Base-by-base conservation (phyloP, 495 filamentous ascomycete species). In the Hypoxylon crocopeplum region DNA sequence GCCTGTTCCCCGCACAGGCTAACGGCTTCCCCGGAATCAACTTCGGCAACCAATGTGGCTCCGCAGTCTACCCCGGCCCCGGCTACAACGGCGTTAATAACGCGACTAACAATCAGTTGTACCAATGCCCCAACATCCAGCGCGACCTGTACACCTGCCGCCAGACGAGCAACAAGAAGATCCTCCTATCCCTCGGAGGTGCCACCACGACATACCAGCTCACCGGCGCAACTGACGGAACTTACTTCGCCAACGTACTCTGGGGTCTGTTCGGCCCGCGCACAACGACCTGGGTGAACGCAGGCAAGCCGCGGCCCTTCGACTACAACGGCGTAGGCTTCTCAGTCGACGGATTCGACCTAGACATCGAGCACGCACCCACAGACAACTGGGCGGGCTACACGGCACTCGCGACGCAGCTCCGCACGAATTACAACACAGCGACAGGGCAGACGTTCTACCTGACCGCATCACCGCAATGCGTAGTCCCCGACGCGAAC, bases 161-260 rank as follows among this genome's bases (percentile, higher is more conserved):
- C 30, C 42, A 71, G 34, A 72, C 81, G 33, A 71, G 81, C 6
- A 80, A 79, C 22, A 90, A 88, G 64, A 86, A 82, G 13, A 78
- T 91, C 47, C 66, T 90, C 13, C 70, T 90, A 1, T 87, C 84
- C 8, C 75, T 90, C 11, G 86, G 86, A 25, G 87, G 86, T n/a
- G 81, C 74, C 5, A 77, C 72, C 11, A 79, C 79, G 44, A 17
- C 51, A 10, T 75, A 76, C 54, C 53, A 72, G 33, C 51, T 77
- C 7, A 68, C 52, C 1, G 68, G 66, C 41, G 61, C 49, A 0
- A 75, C 72, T 16, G 80, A 84, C 51, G 82, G 84, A n/a, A 77
- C 75, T 10, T 74, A 72, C 57, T 84, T 90, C 56, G 84, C 84
- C 25, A 76, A 84, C 51, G 81, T 82, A 42, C 69, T 88, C 11